Evolutionary conservation across 768 basidiomycete genomes (phyloP), one percentile per base, ranked within the genome.

Genomic region (Collybiopsis luxurians): DNA sequence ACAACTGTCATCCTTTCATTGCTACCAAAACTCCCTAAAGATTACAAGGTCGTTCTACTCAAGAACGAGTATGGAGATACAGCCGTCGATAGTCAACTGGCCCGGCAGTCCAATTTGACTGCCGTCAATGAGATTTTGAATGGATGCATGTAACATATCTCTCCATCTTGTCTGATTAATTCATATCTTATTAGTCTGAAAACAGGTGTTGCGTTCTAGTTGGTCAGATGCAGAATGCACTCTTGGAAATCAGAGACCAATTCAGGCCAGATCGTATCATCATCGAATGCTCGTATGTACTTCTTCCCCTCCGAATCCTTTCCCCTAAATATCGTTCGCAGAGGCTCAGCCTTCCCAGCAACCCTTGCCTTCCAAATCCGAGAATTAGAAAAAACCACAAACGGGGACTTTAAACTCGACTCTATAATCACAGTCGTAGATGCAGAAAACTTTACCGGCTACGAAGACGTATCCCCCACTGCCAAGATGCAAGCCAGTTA

Each of bases 11-110:
- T 97, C 60, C 82, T 96, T 17, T 88, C 90, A 1, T 76, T 96
- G 1, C 80, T 97, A 2, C 86, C 89, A 2, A 85, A 86, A 62
- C 77, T 98, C 6, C 91, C 93, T 2, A 82, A 84, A 53, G 87
- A 90, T 64, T 95, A 95, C 79, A 91, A 85, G 64, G 89, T 90
- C 30, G 93, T 95, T 5, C 73, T 98, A 38, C 79, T 98, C 60
- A 98, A 98, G 77, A 98, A 98, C 73, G 95, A 98, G 69, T 97
- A 93, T 65, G 95, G 95, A 17, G 94, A 98, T 74, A 80, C 96
- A 12, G 84, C 95, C 90, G 95, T 98, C 48, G 95, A 98, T 67
- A 95, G 92, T 62, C 86, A 95, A 61, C 82, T 98, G 15, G 94
- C 93, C 13, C 80, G 86, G 57, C 87, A 95, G 65, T 92, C 89